phyloP scores from a whole-genome alignment of 1,284 basidiomycete genomes.

The Melampsora larici-populina region DNA sequence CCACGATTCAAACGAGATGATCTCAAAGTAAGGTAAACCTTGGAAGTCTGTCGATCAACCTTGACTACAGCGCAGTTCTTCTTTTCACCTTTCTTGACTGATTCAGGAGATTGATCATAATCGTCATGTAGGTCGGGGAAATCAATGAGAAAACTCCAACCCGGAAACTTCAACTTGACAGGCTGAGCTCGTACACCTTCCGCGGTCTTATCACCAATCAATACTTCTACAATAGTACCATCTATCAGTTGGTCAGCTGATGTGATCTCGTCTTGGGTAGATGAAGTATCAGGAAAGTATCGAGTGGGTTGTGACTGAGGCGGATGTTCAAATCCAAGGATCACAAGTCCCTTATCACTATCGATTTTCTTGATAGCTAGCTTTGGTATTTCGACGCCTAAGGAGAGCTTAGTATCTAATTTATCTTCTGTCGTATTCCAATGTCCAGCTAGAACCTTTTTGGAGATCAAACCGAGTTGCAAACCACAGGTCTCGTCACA shows the following conservation, averaged over 20 bases:
- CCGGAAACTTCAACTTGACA: not conserved
- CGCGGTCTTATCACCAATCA: conserved; percentile 3
- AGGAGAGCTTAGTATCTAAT: conserved; percentile 65
- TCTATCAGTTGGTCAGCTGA: conserved; percentile 3
- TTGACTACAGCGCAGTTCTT: conserved; percentile 21
- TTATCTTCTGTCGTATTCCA: conserved; percentile 68
- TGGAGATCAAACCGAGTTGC: conserved; percentile 67
- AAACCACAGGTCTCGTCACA: conserved; percentile 59
- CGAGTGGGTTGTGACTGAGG: conserved; percentile 16
- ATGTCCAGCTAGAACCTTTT: conserved; percentile 82
- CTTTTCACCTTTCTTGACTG: conserved; percentile 6
- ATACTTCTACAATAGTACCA: conserved; percentile 5
- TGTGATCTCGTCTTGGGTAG: not conserved
- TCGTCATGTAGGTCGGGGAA: conserved; percentile 28
- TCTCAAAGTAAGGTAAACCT: conserved; percentile 22
- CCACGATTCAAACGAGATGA: conserved; percentile 14
- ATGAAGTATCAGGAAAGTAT: not conserved
- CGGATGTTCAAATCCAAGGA: conserved; percentile 62
- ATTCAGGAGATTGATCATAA: not conserved
- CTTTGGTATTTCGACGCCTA: conserved; percentile 70
- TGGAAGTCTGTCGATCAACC: conserved; percentile 9
- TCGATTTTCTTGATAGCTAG: conserved; percentile 87
- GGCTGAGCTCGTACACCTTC: conserved; percentile 23
- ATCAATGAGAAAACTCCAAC: conserved; percentile 34
- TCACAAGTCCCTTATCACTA: conserved; percentile 77